These are phyloP conservation scores for Marasmius tenuissimus DNA, from an alignment of 1,284 basidiomycete genomes.

Conservation along the genomic window DNA sequence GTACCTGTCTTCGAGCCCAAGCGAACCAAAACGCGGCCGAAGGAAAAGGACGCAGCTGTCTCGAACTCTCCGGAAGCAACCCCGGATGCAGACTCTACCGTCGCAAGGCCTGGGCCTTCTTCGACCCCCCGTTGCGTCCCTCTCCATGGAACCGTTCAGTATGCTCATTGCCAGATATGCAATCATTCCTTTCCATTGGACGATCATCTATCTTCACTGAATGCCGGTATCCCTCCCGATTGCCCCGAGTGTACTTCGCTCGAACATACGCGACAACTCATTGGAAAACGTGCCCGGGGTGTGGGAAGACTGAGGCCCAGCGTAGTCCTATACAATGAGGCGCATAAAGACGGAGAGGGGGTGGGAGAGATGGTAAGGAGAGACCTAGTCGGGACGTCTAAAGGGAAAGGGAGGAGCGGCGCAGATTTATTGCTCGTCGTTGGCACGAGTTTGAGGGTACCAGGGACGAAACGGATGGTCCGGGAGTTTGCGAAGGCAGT, in stretches of 20 bases:
- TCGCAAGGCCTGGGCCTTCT: constrained; percentile 40
- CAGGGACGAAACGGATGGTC: constrained; percentile 91
- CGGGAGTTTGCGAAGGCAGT: constrained; percentile 88
- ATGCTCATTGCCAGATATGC: constrained; percentile 83
- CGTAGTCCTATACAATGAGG: constrained; percentile 90
- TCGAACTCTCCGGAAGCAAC: constrained; percentile 8
- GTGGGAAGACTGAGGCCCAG: constrained; percentile 83
- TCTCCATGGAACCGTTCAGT: constrained; percentile 83
- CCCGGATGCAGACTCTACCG: constrained; percentile 18
- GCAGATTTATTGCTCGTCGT: constrained; percentile 90
- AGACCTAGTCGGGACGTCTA: constrained; percentile 70
- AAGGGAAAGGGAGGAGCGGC: constrained; percentile 63
- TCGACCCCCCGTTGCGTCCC: constrained; percentile 82
- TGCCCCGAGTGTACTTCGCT: constrained; percentile 80
- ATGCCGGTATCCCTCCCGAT: constrained; percentile 62
- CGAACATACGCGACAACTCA: constrained; percentile 68
- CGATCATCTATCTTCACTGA: constrained; percentile 56
- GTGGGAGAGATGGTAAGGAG: constrained; percentile 79
- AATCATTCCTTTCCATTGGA: constrained; percentile 67
- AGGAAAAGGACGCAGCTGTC: constrained; percentile 29
- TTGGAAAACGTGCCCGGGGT: constrained; percentile 81
- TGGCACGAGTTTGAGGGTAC: constrained; percentile 87
- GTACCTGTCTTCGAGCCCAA: constrained; percentile 62
- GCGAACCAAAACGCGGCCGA: constrained; percentile 48
- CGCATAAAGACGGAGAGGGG: constrained; percentile 84